Evolutionary conservation across 1,284 basidiomycete species (phyloP), one percentile per base, ranked within the genome.

Genomic region (Cutaneotrichosporon mucoides): DNA sequence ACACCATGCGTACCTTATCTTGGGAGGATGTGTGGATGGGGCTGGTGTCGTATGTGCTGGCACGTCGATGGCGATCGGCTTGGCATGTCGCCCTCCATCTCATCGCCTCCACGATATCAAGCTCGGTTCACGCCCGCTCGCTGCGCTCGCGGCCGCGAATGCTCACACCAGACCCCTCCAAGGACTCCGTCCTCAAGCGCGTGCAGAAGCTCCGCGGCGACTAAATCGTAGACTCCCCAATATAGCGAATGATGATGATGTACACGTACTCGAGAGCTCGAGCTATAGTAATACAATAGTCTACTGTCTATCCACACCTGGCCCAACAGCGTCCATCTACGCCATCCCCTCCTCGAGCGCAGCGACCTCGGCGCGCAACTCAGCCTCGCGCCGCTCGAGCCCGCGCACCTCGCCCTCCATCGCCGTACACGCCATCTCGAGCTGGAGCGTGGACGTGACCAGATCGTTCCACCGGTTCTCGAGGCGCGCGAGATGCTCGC

Each of bases 121-220:
- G 2, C 41, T 15, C 15, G 6, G 2, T 46, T 6, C 9, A 2
- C 45, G 15, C 33, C 33, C n/a, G 6, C 35, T 50, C n/a, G 9
- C 38, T 16, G 1, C 49, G 37, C 12, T 34, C 13, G 15, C 5
- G 38, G 15, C 11, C 13, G 15, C 5, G 38, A 5, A 24, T 5
- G 36, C 53, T 55, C 33, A 55, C 38, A 9, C 46, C 73, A 97
- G 94, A 99, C 79, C 96, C 96, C 6, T 86, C 88, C 9, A 99
- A 98, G 79, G 96, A 99, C 76, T 96, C 92, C 2, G 86, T 99
- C 40, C 82, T 99, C 70, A 99, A 97, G 79, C 87, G 96, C 50
- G 96, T 99, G 7, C 92, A 97, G 83, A 99, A 92, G 79, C 83
- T 97, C 37, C 90, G 92, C 72, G 94, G 93, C 71, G 93, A 96